Conservation (phyloP, 345 rosid genomes). For the Gossypium arboreum region DNA sequence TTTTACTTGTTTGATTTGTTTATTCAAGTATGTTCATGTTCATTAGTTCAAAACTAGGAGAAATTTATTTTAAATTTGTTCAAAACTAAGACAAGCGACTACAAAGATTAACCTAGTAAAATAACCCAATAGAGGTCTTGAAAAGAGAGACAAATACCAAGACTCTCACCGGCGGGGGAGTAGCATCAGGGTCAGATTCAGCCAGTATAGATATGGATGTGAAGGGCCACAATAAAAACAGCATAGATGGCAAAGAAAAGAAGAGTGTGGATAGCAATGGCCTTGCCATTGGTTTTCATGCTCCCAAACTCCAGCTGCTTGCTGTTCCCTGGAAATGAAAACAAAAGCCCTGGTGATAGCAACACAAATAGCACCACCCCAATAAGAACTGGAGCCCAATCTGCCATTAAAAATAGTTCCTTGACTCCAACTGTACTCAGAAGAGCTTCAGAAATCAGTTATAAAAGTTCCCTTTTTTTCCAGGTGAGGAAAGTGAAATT, state of each 20-base stretch:
- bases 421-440: neutral
- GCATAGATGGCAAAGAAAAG: constrained; percentile 76
- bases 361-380: constrained; percentile 81
- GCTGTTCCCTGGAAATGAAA: constrained; percentile 66
- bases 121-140: constrained; percentile 13
- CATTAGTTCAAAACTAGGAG: too few species aligned
- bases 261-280: constrained; percentile 71
- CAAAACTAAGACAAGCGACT: neutral
- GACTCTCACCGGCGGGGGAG: neutral
- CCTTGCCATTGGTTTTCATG: constrained; percentile 93
- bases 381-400: constrained; percentile 89
- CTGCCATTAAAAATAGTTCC: constrained; percentile 50
- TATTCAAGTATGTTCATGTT: too few species aligned
- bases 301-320: constrained; percentile 59
- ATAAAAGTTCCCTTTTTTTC: neutral
- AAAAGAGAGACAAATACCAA: neutral
- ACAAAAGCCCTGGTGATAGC: constrained; percentile 80
- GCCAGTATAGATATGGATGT: constrained; percentile 79
- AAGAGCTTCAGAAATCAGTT: constrained; percentile 4
- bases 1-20: too few species aligned
- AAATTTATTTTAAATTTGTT: neutral
- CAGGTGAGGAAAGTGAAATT: neutral
- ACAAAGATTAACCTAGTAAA: neutral
- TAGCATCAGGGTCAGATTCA: constrained; percentile 18
- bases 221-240: constrained; percentile 63